A percentile compares a stretch with the other conserved stretches of the same genome.
These are phyloP conservation scores for Parietaria judaica DNA, from an alignment of 306 rosid species.

Conservation along the genomic window DNA sequence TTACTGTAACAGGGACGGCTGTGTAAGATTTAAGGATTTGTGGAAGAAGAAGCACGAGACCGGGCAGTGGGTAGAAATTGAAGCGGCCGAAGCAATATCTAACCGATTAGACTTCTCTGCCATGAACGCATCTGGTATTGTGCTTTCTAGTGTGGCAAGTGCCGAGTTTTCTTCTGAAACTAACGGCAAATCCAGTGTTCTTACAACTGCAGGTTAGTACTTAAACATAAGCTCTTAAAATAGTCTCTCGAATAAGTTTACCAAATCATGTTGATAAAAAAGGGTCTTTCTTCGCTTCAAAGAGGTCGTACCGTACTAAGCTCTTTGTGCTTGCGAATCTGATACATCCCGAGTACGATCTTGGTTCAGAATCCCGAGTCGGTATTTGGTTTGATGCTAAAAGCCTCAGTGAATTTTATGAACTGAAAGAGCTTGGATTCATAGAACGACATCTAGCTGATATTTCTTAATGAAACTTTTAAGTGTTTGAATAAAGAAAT, in stretches of 20 bases:
- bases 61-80: constrained; percentile 98
- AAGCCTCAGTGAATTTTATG: too few species aligned
- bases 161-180: constrained; percentile 38
- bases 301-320: too few species aligned
- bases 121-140: constrained; percentile 53
- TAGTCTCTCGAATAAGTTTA: neutral
- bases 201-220: constrained; percentile 36
- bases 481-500: too few species aligned
- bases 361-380: too few species aligned
- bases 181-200: constrained; percentile 41
- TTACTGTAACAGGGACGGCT: constrained; percentile 56
- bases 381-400: too few species aligned
- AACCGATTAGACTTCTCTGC: constrained; percentile 53
- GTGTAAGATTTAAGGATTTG: constrained; percentile 61
- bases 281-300: too few species aligned
- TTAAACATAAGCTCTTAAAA: neutral
- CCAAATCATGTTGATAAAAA: too few species aligned
- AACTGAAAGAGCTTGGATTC: too few species aligned
- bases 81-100: constrained; percentile 69
- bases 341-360: too few species aligned
- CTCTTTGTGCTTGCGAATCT: too few species aligned
- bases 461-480: too few species aligned
- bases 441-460: too few species aligned
- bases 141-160: constrained; percentile 49
- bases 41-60: constrained; percentile 97